phyloP scores from a whole-genome alignment of 495 filamentous ascomycete species.

The Collariella sp. region DNA sequence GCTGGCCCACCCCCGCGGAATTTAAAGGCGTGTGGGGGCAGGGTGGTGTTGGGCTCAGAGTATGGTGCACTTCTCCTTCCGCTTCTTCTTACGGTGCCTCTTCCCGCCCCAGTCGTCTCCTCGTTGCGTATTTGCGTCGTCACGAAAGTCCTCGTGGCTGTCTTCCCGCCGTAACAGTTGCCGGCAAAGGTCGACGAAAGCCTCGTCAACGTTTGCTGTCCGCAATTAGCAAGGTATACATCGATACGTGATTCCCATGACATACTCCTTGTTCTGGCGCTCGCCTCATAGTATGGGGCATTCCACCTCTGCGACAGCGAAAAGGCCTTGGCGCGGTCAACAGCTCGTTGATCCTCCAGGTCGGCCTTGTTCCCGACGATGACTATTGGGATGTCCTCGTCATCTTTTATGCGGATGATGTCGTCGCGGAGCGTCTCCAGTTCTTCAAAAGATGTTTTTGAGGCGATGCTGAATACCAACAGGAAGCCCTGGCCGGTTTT shows the following conservation, averaged over 20 bases:
- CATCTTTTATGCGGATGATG: slow-evolving; percentile 95
- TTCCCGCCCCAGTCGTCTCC: slow-evolving; percentile 16
- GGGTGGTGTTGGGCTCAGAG: slow-evolving; percentile 13
- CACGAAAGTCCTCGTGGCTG: slow-evolving; percentile 33
- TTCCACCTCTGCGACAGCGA: slow-evolving; percentile 82
- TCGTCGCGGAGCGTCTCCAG: slow-evolving; percentile 85
- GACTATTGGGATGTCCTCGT: slow-evolving; percentile 83
- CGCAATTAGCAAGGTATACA: neutral
- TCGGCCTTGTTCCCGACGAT: slow-evolving; percentile 98
- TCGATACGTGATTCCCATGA: slow-evolving; percentile 1
- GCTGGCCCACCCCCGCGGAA: neutral
- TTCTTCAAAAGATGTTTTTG: slow-evolving; percentile 73
- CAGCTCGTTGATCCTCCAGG: slow-evolving; percentile 81
- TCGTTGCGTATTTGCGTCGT: slow-evolving; percentile 33
- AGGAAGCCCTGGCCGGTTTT: slow-evolving; percentile 95
- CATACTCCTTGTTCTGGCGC: slow-evolving; percentile 60
- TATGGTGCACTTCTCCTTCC: slow-evolving; percentile 23
- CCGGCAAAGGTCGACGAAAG: slow-evolving; percentile 85
- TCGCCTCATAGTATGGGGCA: slow-evolving; percentile 92
- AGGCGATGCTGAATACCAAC: slow-evolving; percentile 94
- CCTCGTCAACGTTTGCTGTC: slow-evolving; percentile 82
- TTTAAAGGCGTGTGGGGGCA: neutral
- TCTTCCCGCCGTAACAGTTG: slow-evolving; percentile 78
- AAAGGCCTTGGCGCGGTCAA: slow-evolving; percentile 77
- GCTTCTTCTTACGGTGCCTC: slow-evolving; percentile 14